Evolutionary conservation across 257 asterid species (phyloP), one percentile per base, ranked within the genome.

Genomic region (Phtheirospermum japonicum): DNA sequence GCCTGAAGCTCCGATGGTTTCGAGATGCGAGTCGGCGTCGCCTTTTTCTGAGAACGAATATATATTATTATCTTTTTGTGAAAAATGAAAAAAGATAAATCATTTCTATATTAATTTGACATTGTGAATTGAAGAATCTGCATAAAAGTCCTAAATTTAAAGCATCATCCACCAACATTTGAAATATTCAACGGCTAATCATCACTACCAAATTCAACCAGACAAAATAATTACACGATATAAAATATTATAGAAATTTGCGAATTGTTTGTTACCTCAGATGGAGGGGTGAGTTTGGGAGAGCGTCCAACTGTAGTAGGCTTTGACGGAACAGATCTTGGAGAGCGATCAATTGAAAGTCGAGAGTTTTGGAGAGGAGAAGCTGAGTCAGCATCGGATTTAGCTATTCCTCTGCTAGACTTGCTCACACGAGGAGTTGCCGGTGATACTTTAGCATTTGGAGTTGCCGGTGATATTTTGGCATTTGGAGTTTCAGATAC

Each of bases 1-100:
- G 86, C 68, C 77, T 83, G 94, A 64, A 83, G 71, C 57, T 89
- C 95, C 5, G 89, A 69, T 14, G 88, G 82, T 78, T 83, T 93
- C 55, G 58, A 31, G 36, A 77, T 60, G 28, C 94, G 88, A 30
- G 75, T 67, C 19, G 84, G 71, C 77, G 81, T 87, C 33, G 84
- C 66, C 78, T 82, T 87, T 69, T 85, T 93, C 99, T 89, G 90
- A 4, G 32, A 11, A 20, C 1, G 17, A 58, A 50, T 4, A 45
- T 59, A 54, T 17, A 39, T 36, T 67, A 5, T 68, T 39, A 61
- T 23, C 3, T 3, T 23, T 23, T 3, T 23, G 3, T 3, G 2
- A 23, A 23, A 23, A 23, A n/a, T n/a, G n/a, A n/a, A n/a, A n/a
- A n/a, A n/a, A n/a, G n/a, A n/a, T n/a, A n/a, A n/a, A 23, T 23